Percentiles rank a stretch among this genome's conserved stretches.
Evolutionary conservation across 345 rosid genomes (phyloP).

Genomic region (Salix viminalis): DNA sequence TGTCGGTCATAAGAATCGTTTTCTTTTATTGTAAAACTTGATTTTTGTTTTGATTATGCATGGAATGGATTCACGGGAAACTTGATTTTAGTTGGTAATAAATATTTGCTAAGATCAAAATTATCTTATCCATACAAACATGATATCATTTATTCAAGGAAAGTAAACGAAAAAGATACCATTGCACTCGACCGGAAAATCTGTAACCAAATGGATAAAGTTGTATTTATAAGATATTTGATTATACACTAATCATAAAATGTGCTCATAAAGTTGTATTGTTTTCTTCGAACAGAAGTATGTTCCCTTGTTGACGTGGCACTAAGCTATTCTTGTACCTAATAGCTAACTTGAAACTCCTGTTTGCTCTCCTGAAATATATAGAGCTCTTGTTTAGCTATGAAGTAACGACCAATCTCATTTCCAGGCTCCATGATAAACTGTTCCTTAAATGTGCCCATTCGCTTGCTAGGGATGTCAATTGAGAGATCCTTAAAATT

Average conservation of each 20-base stretch:
- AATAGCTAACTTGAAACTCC: too few relatives aligned
- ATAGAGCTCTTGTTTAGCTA: conserved; percentile 73
- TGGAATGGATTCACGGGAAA: too few relatives aligned
- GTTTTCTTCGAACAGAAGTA: too few relatives aligned
- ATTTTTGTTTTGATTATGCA: too few relatives aligned
- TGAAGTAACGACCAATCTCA: conserved; percentile 56
- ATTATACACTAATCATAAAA: too few relatives aligned
- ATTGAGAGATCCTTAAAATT: conserved; percentile 76
- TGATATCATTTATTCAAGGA: background rate
- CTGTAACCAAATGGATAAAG: background rate
- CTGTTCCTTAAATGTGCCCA: conserved; percentile 86
- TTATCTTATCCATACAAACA: background rate
- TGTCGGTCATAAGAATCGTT: too few relatives aligned
- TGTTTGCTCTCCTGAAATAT: conserved; percentile 34
- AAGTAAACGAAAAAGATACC: background rate
- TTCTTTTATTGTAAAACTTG: too few relatives aligned
- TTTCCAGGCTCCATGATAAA: conserved; percentile 59
- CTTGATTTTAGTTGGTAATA: too few relatives aligned
- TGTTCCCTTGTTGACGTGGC: too few relatives aligned
- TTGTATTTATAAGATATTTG: background rate
- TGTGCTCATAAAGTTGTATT: too few relatives aligned
- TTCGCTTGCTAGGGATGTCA: conserved; percentile 64
- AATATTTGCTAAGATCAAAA: background rate
- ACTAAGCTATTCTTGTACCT: too few relatives aligned
- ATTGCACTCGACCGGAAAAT: background rate